A percentile compares a stretch with the other conserved stretches of the same genome.
Conservation (phyloP, 352 stramenopile species). For the Globisporangium splendens region DNA sequence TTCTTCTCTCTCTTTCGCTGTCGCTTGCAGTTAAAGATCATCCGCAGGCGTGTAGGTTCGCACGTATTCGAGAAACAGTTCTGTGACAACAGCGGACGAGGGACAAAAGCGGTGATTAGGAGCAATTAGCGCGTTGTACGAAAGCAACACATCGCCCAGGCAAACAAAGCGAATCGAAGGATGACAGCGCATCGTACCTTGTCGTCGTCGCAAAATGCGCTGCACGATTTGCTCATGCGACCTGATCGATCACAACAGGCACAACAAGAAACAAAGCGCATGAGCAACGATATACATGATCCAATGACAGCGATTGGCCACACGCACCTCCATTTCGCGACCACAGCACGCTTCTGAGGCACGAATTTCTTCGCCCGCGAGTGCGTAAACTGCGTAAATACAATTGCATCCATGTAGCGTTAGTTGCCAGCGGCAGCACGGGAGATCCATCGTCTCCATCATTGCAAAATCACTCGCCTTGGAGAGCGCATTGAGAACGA, state of each 20-base stretch:
- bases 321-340: conserved; percentile 28
- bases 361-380: conserved; percentile 31
- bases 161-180: background rate
- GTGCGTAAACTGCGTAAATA: conserved; percentile 36
- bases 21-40: conserved; percentile 9
- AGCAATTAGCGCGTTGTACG: background rate
- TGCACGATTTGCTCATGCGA: conserved; percentile 35
- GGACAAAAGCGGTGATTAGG: too few relatives aligned
- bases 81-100: conserved; percentile 10
- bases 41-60: conserved; percentile 38
- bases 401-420: background rate
- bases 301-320: background rate
- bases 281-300: background rate
- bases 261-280: background rate
- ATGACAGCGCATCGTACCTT: conserved; percentile 18
- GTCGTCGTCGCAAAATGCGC: conserved; percentile 28
- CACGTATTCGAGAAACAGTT: conserved; percentile 44
- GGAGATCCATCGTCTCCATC: background rate
- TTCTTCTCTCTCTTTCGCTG: background rate
- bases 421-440: background rate
- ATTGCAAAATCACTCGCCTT: conserved; percentile 15
- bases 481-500: conserved; percentile 35
- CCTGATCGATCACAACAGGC: conserved; percentile 10
- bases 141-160: background rate
- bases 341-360: conserved; percentile 30